phyloP scores from a whole-genome alignment of 331 rosid genomes.

The Cydonia oblonga region DNA sequence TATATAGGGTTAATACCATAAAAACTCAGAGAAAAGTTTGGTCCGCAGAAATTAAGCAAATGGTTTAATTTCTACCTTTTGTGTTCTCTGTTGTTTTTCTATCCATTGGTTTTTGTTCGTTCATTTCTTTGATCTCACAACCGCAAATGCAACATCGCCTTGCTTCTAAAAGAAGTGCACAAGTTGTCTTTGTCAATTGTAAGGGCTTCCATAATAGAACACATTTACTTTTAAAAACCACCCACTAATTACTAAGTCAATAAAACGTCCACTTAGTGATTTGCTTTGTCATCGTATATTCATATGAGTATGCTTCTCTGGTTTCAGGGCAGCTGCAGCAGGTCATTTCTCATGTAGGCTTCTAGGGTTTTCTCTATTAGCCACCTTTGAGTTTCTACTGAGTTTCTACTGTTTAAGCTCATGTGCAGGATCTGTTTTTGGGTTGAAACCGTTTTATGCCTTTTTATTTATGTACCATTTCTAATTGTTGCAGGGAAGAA shows the following conservation, averaged over 20 bases:
- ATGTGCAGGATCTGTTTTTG: background rate
- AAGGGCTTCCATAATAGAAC: background rate
- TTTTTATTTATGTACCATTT: no score
- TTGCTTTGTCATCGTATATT: background rate
- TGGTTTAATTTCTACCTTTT: background rate
- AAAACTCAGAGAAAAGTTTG: background rate
- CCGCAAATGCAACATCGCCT: background rate
- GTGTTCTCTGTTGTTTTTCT: background rate
- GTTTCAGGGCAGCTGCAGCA: no score
- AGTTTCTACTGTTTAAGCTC: no score
- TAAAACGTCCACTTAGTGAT: background rate
- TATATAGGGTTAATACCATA: background rate
- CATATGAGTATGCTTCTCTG: background rate
- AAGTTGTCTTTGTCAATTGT: background rate
- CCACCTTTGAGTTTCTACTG: no score
- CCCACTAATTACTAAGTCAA: background rate
- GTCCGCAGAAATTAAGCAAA: background rate
- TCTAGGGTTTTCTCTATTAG: no score
- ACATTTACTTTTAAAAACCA: background rate
- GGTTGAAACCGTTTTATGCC: background rate
- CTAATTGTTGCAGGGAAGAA: no score
- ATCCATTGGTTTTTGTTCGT: background rate
- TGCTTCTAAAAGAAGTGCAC: background rate
- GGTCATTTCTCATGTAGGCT: no score
- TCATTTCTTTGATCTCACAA: background rate